Evolutionary conservation across 1,284 basidiomycete genomes (phyloP), one percentile per base, ranked within the genome.

Genomic region (Pascua guehoae): DNA sequence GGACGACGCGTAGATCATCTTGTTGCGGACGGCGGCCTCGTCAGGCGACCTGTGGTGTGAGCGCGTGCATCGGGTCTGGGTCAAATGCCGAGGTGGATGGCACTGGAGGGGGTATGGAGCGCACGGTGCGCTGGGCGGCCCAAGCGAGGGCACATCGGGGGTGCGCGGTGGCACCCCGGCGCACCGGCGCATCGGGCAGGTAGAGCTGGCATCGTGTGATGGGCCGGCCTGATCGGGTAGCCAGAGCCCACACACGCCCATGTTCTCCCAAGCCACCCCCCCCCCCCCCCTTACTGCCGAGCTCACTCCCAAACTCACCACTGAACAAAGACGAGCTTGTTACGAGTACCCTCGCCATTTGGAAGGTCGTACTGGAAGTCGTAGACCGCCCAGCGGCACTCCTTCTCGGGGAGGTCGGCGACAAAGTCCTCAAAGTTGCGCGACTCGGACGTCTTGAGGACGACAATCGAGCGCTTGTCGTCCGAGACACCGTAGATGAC

Each of bases 1-100:
- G 64, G 95, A 98, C 24, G 92, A 88, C 44, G 95, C 89, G 78
- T 85, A 91, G 68, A 97, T 73, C 94, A 98, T 98, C 88, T 96
- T 98, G 73, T 85, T 80, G 81, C 88, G 94, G 79, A 96, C 83
- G 81, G 86, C 89, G 52, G 92, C 86, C 44, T 81, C 80, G 73
- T 96, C 93, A 61, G 95, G 95, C 24, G 87, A 85, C 93, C 93
- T 96, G 67, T 16, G 39, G 39, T 12, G 50, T 42, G 8, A 54
- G 60, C 41, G 36, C 11, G 8, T 5, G 36, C 37, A n/a, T n/a
- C n/a, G n/a, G n/a, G n/a, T n/a, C n/a, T n/a, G n/a, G n/a, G 24
- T 32, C 24, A 3, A 32, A 32, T 32, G 24, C 24, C 24, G 24
- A 32, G 24, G 24, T 7, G 4, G 24, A 7, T 4, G 24, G 24